Evolutionary conservation across 2,329 filamentous ascomycete genomes (phyloP), one percentile per base, ranked within the genome.

Genomic region (Penicillium sp.): DNA sequence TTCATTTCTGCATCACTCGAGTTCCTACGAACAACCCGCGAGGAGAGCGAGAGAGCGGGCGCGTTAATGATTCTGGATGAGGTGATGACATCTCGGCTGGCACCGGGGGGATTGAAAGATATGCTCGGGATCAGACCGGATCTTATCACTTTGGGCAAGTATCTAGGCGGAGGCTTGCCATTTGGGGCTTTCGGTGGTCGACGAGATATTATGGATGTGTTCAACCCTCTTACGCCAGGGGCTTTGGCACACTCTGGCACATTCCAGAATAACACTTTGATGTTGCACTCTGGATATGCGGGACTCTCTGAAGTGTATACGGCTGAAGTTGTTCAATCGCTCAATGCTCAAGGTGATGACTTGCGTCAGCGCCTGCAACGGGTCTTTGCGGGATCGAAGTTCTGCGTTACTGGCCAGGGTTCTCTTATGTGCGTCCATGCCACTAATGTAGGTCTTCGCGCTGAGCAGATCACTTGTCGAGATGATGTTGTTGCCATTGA

Each of bases 1-100:
- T 82, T 80, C 50, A 79, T 85, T 6, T 72, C 76, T 0, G 85
- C 75, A 0, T 75, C 71, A 0, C 50, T 46, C 2, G 77, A 77
- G 18, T 89, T 88, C 59, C 67, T 88, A 27, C 56, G 68, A 10
- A 75, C 75, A 2, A 69, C 87, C 5, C 80, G 81, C 42, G 67
- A 75, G 0, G 72, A 76, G 6, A 79, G 83, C 1, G 72, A 69
- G 31, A 71, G 78, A 64, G 69, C 75, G 0, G 81, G 80, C 2
- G 82, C 82, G 0, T 55, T 90, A 1, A 79, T 90, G 59, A 84
- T 90, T 35, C 73, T 88, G 15, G 87, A 90, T 66, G 87, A 90
- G 70, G 86, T 90, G 6, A 86, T 88, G 80, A 88, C 86, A 0
- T 86, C 82, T 4, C 78, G 86, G 2, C 70, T 88, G 29, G 45